These are phyloP conservation scores for Arabis hirsuta DNA, from an alignment of 345 rosid genomes.

Conservation along the genomic window DNA sequence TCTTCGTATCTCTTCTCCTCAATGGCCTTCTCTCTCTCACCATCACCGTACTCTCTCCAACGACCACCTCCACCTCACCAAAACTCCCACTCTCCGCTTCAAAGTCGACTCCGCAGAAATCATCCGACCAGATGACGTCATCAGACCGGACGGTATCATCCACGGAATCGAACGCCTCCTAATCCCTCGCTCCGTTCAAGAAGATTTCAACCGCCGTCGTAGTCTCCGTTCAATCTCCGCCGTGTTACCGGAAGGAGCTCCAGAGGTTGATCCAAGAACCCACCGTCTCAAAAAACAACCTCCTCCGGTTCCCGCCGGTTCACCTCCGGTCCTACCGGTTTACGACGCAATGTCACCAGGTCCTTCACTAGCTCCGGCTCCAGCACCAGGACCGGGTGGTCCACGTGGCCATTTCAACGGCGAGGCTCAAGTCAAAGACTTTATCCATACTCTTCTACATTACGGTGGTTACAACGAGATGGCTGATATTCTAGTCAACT, in stretches of 20 bases:
- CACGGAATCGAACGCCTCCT: conserved; percentile 71
- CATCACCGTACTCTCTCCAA: conserved; percentile 54
- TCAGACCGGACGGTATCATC: conserved; percentile 73
- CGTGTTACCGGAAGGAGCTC: conserved; percentile 70
- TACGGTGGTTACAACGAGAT: conserved; percentile 98
- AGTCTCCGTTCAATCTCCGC: conserved; percentile 74
- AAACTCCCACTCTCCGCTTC: conserved; percentile 37
- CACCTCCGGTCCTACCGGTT: conserved; percentile 78
- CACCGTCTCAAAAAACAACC: conserved; percentile 68
- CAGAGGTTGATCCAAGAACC: conserved; percentile 73
- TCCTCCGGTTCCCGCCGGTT: conserved; percentile 58
- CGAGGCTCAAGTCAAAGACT: conserved; percentile 85
- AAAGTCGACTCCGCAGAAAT: conserved; percentile 55
- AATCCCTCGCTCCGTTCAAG: conserved; percentile 72
- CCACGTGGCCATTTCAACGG: conserved; percentile 88
- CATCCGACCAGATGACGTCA: conserved; percentile 49
- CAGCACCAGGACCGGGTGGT: conserved; percentile 97
- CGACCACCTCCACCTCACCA: conserved; percentile 56
- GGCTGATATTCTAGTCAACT: conserved; percentile 91
- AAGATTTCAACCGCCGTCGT: conserved; percentile 70
- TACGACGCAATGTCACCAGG: conserved; percentile 96
- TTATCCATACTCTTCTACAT: conserved; percentile 80
- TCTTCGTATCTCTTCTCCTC: conserved; percentile 51
- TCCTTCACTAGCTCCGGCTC: conserved; percentile 91
- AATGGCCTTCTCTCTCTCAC: conserved; percentile 54